These are phyloP conservation scores for Nannochloris sp. DNA, from an alignment of 139 green algal genomes.

Conservation along the genomic window DNA sequence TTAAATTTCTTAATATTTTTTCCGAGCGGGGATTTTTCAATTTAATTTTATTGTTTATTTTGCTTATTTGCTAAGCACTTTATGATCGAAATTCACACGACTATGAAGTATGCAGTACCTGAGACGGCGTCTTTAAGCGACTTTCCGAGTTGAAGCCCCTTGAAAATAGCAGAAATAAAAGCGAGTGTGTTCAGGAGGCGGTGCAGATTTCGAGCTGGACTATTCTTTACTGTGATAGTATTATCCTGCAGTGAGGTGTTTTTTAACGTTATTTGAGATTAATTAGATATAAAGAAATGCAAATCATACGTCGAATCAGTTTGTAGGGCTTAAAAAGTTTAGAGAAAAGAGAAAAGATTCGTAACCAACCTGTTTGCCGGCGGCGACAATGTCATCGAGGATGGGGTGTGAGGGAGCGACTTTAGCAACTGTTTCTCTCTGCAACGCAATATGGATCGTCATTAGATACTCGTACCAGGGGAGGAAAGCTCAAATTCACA, in stretches of 20 bases:
- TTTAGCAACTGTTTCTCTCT: slow-evolving; percentile 32
- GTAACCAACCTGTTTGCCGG: slow-evolving; percentile 31
- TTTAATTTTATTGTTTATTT: slow-evolving; percentile 4
- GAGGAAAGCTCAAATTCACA: neutral
- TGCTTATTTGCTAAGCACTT: neutral
- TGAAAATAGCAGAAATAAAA: slow-evolving; percentile 51
- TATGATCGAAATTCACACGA: neutral
- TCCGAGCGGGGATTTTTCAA: neutral
- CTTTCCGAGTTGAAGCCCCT: slow-evolving; percentile 30
- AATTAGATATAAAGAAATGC: neutral
- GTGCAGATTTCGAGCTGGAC: slow-evolving; percentile 49
- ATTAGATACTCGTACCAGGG: no score
- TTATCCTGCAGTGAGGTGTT: slow-evolving; percentile 17
- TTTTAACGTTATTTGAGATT: neutral
- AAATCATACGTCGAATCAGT: neutral
- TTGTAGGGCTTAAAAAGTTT: neutral
- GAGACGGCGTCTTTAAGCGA: slow-evolving; percentile 17
- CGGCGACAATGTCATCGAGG: slow-evolving; percentile 31
- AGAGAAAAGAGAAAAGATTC: neutral
- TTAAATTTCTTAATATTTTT: no score
- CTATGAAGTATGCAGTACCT: neutral
- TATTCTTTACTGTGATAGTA: slow-evolving; percentile 53
- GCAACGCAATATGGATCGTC: slow-evolving; percentile 12
- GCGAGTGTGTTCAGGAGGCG: slow-evolving; percentile 42
- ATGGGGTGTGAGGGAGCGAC: slow-evolving; percentile 2